Percentiles rank a stretch among this genome's conserved stretches.
phyloP scores from a whole-genome alignment of 306 rosid genomes.

The Prunus armeniaca region DNA sequence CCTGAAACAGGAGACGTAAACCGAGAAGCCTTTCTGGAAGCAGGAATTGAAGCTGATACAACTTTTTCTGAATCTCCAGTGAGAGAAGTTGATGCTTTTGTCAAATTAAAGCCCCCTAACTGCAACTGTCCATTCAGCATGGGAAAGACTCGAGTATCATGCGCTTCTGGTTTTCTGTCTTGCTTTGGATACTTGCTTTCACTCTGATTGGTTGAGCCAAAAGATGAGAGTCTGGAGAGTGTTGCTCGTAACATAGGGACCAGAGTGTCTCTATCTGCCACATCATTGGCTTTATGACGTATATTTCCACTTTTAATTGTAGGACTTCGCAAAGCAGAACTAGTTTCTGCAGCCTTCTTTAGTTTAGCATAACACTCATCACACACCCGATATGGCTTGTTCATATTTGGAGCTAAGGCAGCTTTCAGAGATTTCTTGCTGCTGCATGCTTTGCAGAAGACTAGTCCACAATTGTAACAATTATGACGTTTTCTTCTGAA shows the following conservation, averaged over 20 bases:
- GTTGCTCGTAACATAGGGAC: slow-evolving; percentile 48
- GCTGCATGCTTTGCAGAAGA: slow-evolving; percentile 88
- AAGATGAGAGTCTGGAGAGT: slow-evolving; percentile 76
- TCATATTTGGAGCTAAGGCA: slow-evolving; percentile 78
- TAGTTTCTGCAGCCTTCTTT: slow-evolving; percentile 54
- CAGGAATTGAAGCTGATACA: slow-evolving; percentile 47
- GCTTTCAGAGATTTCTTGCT: slow-evolving; percentile 79
- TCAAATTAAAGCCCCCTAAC: slow-evolving; percentile 32
- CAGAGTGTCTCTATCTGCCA: slow-evolving; percentile 41
- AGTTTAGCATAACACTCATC: slow-evolving; percentile 75
- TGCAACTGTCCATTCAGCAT: slow-evolving; percentile 48
- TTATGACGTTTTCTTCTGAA: slow-evolving; percentile 94
- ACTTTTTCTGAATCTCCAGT: slow-evolving; percentile 37
- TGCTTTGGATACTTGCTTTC: slow-evolving; percentile 54
- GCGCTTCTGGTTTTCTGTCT: slow-evolving; percentile 36
- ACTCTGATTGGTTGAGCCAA: slow-evolving; percentile 50
- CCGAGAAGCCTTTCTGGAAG: slow-evolving; percentile 54
- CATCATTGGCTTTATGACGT: slow-evolving; percentile 30
- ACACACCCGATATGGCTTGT: slow-evolving; percentile 84
- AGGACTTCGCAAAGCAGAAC: slow-evolving; percentile 40
- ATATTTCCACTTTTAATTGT: slow-evolving; percentile 38
- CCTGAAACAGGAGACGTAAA: slow-evolving; percentile 67
- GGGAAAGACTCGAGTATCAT: slow-evolving; percentile 50
- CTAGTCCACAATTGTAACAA: slow-evolving; percentile 94
- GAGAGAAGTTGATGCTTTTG: slow-evolving; percentile 45